Base-by-base conservation (phyloP, 257 asterid genomes). In the Solanum sitiens region DNA sequence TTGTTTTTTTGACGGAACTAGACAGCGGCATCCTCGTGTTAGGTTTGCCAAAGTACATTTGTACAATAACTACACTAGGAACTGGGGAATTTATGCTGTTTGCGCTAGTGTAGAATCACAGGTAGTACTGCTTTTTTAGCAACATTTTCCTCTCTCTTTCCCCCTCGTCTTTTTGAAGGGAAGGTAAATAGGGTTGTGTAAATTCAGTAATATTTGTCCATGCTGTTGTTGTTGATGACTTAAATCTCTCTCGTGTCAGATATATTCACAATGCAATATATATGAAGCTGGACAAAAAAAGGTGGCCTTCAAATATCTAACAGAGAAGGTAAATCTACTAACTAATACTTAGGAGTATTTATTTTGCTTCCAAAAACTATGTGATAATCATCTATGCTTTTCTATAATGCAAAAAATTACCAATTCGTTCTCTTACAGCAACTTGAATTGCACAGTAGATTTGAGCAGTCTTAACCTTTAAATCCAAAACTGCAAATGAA, bases 91-190 rank as follows among this genome's bases (percentile, higher is more conserved):
- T 47, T 97, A 95, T 92, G 98, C 96, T 86, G 97, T 95, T 83
- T 97, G 99, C 79, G 98, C 99, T 1, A 97, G 99, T 73, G 99
- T 97, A 11, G 99, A 97, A 86, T 93, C 98, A 71, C 96, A 95
- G 98, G 99, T 96, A 56, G 73, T 71, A 39, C 56, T 87, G 35
- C 18, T 56, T 39, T 27, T 56, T 45, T 47, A 84, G 84, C 74
- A 39, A 40, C 50, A 23, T 10, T 25, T 42, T 27, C 42, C 65
- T 30, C 86, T 21, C 39, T 5, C 21, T 23, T 12, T 15, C 33
- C n/a, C 30, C 13, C 42, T 27, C 42, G 0, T 32, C 44, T 50
- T 82, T 50, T 82, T 82, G 45, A 82, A 30, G 45, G 45, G 10
- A 1, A 2, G 70, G 8, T 2, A 45, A 25, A 30, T 42, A 32